Base-by-base conservation (phyloP, 225 moss, liverwort and hornwort species). In the Bryum argenteum region DNA sequence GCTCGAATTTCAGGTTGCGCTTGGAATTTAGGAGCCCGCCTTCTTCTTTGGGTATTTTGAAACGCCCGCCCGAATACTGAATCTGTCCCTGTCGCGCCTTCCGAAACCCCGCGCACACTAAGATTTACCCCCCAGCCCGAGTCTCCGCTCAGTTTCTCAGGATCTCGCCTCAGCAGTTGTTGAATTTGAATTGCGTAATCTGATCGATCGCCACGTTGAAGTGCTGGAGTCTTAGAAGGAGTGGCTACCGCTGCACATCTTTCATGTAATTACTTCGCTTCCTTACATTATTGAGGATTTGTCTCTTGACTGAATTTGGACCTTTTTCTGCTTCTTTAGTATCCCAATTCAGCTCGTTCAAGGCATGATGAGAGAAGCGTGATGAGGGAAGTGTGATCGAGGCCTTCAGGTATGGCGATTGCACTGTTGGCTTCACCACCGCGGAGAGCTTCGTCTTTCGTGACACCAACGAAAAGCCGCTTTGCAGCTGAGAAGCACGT, bases 401-500 rank as follows among this genome's bases (percentile, higher is more conserved):
- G 72, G 52, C 33, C 54, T 41, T 47, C 16, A 70, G 16, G 47
- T 44, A 71, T 82, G 81, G 79, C 76, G 15, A 41, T 66, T 66
- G 56, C 20, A 63, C 71, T 14, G 16, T 52, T 64, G 63, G 19
- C 63, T 15, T 47, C 71, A 19, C 65, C 55, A 44, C 54, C 75
- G 8, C 61, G 60, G 24, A 64, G 44, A 55, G 72, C 61, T 14
- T 66, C 56, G 39, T 74, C 80, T 19, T 63, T 39, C 44, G 44
- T 14, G 44, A 63, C 78, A 17, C 63, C 71, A 21, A 33, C 60
- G 12, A 69, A 65, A 24, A 69, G 71, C n/a, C 79, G 66, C 16
- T 72, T 54, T 51, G 22, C 79, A 68, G 20, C 67, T 77, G n/a
- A n/a, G n/a, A n/a, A n/a, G n/a, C 75, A 80, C 16, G 71, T 75